Conservation (phyloP, 192 early-diverging fungal species). For the Coemansia sp. region DNA sequence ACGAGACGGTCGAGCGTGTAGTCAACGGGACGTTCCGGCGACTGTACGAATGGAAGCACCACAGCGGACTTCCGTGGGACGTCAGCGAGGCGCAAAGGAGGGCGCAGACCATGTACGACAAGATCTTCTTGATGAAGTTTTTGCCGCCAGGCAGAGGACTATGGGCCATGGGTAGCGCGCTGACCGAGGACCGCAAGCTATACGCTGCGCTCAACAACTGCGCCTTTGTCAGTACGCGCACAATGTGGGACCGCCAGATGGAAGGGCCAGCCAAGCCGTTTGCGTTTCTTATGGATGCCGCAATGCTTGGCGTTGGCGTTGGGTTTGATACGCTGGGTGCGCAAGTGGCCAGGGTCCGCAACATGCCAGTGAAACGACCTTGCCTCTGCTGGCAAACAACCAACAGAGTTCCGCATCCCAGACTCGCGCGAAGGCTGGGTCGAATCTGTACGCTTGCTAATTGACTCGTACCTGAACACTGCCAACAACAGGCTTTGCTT, state of each 20-base stretch:
- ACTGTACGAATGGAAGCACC: conserved; percentile 40
- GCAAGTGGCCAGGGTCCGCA: no score
- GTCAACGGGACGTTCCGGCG: conserved; percentile 57
- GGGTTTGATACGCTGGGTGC: conserved; percentile 56
- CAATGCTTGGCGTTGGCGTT: conserved; percentile 57
- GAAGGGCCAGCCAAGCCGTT: conserved; percentile 34
- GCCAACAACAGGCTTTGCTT: no score
- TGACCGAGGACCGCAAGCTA: conserved; percentile 50
- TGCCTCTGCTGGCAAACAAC: background rate
- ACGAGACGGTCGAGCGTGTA: conserved; percentile 52
- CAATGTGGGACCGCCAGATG: conserved; percentile 43
- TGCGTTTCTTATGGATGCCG: conserved; percentile 52
- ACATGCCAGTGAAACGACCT: background rate
- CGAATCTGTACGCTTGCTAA: conserved; percentile 35
- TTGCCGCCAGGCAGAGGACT: conserved; percentile 55
- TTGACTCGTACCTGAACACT: conserved; percentile 44
- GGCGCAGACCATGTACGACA: conserved; percentile 54
- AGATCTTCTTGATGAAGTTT: conserved; percentile 57
- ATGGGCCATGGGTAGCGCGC: conserved; percentile 55
- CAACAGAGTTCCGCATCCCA: conserved; percentile 22
- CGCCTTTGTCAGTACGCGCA: conserved; percentile 52
- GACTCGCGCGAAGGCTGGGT: conserved; percentile 58
- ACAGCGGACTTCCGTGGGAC: conserved; percentile 42
- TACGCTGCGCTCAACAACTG: conserved; percentile 57
- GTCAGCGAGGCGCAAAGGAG: conserved; percentile 31